Percentiles rank a stretch among this genome's conserved stretches.
Evolutionary conservation across 495 filamentous ascomycete species (phyloP).

Genomic region (Penicillium silybi): DNA sequence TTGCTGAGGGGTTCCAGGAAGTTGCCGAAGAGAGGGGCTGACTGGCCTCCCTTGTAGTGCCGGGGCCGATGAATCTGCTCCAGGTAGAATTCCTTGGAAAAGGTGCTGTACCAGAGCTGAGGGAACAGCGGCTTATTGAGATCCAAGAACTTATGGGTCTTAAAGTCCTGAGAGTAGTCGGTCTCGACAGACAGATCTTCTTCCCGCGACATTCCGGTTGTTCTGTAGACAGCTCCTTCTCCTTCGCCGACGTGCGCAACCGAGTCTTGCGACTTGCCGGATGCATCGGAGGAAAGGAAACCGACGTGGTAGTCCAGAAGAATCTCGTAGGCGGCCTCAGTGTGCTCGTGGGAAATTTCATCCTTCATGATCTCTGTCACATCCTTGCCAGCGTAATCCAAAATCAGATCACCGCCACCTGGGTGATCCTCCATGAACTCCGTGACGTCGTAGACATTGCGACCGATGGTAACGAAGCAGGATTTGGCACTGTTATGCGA

Average conservation of each 20-base stretch:
- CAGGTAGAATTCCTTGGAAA: conserved; percentile 90
- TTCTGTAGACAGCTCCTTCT: conserved; percentile 56
- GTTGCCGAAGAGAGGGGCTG: conserved; percentile 95
- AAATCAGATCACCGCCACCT: conserved; percentile 81
- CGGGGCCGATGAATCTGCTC: conserved; percentile 93
- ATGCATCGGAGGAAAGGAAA: conserved; percentile 53
- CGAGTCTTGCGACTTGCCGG: conserved; percentile 14
- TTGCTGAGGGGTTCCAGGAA: conserved; percentile 92
- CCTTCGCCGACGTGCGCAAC: conserved; percentile 23
- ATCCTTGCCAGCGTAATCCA: conserved; percentile 90
- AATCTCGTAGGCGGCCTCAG: conserved; percentile 89
- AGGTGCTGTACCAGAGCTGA: conserved; percentile 87
- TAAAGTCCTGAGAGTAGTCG: conserved; percentile 68
- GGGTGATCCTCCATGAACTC: conserved; percentile 85
- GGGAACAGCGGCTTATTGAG: conserved; percentile 77
- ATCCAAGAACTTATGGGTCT: conserved; percentile 89
- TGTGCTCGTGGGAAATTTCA: conserved; percentile 76
- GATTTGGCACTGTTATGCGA: conserved; percentile 75
- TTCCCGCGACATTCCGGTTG: conserved; percentile 78
- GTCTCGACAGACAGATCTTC: conserved; percentile 87
- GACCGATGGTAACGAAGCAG: conserved; percentile 89
- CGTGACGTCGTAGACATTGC: conserved; percentile 92
- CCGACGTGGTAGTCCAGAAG: conserved; percentile 80
- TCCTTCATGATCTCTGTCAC: conserved; percentile 79
- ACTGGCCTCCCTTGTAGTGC: conserved; percentile 89